Conservation (phyloP, 108 stramenopile genomes). For the Skeletonema marinoi region DNA sequence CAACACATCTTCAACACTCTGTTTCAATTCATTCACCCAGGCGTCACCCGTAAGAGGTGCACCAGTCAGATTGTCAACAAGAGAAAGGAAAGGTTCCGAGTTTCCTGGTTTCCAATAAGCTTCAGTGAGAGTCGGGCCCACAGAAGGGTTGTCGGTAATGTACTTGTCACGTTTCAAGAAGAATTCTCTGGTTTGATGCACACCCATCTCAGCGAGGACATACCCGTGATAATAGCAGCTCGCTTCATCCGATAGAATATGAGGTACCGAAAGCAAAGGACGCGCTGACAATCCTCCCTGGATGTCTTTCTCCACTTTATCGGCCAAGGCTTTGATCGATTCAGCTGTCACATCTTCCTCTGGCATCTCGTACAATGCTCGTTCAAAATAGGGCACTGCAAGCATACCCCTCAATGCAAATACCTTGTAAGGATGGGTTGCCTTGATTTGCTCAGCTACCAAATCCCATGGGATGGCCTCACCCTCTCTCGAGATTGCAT, state of each 20-base stretch:
- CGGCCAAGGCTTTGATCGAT: slow-evolving; percentile 58
- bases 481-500: slow-evolving; percentile 54
- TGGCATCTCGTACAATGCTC: slow-evolving; percentile 71
- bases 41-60: slow-evolving; percentile 68
- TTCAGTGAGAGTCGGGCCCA: slow-evolving; percentile 60
- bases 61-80: slow-evolving; percentile 70
- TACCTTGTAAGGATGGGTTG: slow-evolving; percentile 71
- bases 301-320: slow-evolving; percentile 62
- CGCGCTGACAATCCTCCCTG: slow-evolving; percentile 69
- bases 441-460: slow-evolving; percentile 63
- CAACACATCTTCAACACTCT: slow-evolving; percentile 62
- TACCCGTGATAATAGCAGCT: slow-evolving; percentile 70
- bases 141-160: slow-evolving; percentile 73
- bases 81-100: slow-evolving; percentile 62
- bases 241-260: slow-evolving; percentile 75
- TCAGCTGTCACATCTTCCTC: slow-evolving; percentile 67
- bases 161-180: slow-evolving; percentile 63
- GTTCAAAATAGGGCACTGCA: slow-evolving; percentile 75
- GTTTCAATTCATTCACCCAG: slow-evolving; percentile 60
- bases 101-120: slow-evolving; percentile 76
- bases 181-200: slow-evolving; percentile 74
- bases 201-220: slow-evolving; percentile 77
- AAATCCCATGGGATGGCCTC: slow-evolving; percentile 66
- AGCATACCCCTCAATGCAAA: slow-evolving; percentile 65
- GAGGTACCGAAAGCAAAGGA: slow-evolving; percentile 53